These are phyloP conservation scores for Crassisporium funariophilum DNA, from an alignment of 768 basidiomycete genomes.

Conservation along the genomic window DNA sequence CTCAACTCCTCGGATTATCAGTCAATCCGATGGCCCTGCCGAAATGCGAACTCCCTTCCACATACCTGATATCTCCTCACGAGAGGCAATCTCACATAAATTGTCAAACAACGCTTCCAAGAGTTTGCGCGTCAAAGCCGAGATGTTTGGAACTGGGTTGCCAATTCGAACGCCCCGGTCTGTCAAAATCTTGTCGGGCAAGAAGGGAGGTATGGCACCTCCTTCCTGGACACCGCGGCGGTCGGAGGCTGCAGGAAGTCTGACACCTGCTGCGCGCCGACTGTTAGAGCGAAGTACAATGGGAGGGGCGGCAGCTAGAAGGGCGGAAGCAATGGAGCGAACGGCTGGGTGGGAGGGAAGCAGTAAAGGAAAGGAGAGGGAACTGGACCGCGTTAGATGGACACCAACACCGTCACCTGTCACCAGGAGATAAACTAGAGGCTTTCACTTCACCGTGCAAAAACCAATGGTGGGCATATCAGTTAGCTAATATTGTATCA, in stretches of 20 bases:
- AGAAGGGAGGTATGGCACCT: constrained; percentile 71
- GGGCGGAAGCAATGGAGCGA: constrained; percentile 69
- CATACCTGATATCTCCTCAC: constrained; percentile 71
- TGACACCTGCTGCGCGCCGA: constrained; percentile 86
- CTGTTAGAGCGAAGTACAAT: constrained; percentile 73
- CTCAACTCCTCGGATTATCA: constrained; percentile 86
- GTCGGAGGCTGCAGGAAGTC: constrained; percentile 67
- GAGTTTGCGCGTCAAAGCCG: constrained; percentile 78
- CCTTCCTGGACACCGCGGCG: constrained; percentile 79
- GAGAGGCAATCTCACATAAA: constrained; percentile 81
- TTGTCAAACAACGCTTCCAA: constrained; percentile 82
- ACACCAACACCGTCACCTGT: constrained; percentile 66
- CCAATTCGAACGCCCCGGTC: constrained; percentile 40
- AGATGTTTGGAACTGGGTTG: constrained; percentile 45
- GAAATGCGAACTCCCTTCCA: constrained; percentile 74
- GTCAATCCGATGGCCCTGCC: constrained; percentile 33
- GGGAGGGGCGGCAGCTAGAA: constrained; percentile 60
- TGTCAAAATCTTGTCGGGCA: constrained; percentile 28
- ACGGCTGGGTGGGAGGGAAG: constrained; percentile 56
- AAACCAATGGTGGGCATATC: too few relatives aligned
- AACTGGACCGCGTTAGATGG: constrained; percentile 71
- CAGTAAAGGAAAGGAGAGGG: constrained; percentile 52
- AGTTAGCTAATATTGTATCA: too few relatives aligned
- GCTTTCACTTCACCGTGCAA: too few relatives aligned
- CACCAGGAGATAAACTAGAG: constrained; percentile 37